phyloP scores from a whole-genome alignment of 75 land plant genomes.

The Azolla pinnata region DNA sequence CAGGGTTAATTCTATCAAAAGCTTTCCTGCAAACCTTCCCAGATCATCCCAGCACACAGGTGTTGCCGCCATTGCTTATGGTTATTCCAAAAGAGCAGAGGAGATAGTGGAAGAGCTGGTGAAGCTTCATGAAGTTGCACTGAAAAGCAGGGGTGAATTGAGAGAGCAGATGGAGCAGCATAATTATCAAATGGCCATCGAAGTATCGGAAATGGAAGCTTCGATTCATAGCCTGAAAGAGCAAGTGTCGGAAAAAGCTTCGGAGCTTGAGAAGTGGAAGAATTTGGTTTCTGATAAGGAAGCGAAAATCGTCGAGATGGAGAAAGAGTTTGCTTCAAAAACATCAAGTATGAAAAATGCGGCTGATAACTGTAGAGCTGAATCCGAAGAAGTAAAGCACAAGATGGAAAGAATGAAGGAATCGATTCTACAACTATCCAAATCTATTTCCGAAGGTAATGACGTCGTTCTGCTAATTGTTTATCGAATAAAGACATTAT shows the following conservation, averaged over 20 bases:
- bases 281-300: constrained; percentile 38
- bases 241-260: constrained; percentile 43
- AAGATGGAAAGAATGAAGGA: constrained; percentile 27
- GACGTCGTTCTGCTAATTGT: constrained; percentile 22
- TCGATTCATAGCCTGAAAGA: constrained; percentile 52
- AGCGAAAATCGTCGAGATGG: constrained; percentile 35
- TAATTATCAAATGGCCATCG: constrained; percentile 87
- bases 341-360: constrained; percentile 10
- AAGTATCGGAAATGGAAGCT: constrained; percentile 91
- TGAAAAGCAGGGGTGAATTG: constrained; percentile 46
- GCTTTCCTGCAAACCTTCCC: constrained; percentile 52
- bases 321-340: constrained; percentile 30
- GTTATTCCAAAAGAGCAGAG: constrained; percentile 77
- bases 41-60: constrained; percentile 66
- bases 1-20: constrained; percentile 50
- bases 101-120: constrained; percentile 81
- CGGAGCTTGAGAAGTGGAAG: constrained; percentile 38
- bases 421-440: not conserved
- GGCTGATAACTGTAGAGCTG: constrained; percentile 12
- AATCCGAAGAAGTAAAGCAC: constrained; percentile 21
- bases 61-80: constrained; percentile 67
- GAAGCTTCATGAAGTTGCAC: constrained; percentile 44
- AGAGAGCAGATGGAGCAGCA: constrained; percentile 81
- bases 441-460: constrained; percentile 19
- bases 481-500: not conserved